Conservation (phyloP, 2,329 filamentous ascomycete species). For the Trichocomaceae sp. region DNA sequence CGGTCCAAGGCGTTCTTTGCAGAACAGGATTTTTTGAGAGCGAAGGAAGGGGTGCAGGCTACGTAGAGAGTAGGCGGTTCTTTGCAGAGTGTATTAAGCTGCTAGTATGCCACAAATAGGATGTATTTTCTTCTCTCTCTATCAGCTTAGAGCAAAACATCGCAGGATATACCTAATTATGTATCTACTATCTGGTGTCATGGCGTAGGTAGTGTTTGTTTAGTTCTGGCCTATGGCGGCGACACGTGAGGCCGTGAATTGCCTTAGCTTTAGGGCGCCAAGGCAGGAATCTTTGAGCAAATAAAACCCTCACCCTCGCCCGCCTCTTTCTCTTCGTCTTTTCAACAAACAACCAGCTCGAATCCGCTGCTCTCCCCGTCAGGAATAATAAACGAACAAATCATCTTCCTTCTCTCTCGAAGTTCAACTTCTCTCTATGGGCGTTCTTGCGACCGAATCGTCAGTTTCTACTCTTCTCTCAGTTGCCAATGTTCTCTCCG, state of each 20-base stretch:
- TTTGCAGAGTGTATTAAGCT: neutral
- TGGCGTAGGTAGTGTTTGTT: neutral
- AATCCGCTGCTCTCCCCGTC: neutral
- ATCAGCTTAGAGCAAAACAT: neutral
- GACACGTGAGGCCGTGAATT: conserved; percentile 6
- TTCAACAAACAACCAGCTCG: neutral
- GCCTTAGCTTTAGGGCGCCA: conserved; percentile 2
- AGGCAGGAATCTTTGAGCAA: neutral
- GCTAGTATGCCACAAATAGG: neutral
- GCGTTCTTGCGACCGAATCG: conserved; percentile 26
- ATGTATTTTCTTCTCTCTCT: neutral
- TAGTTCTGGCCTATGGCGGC: conserved; percentile 2
- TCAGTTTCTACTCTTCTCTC: conserved; percentile 2
- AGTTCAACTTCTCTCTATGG: conserved; percentile 31
- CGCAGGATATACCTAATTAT: no score
- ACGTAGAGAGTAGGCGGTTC: neutral
- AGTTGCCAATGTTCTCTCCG: conserved; percentile 8
- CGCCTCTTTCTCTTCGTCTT: neutral
- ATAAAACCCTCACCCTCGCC: neutral
- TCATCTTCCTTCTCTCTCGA: neutral
- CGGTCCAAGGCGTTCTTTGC: conserved; percentile 41
- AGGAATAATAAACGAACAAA: neutral
- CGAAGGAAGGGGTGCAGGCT: conserved; percentile 3
- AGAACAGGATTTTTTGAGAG: conserved; percentile 15
- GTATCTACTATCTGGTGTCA: no score